Percentiles rank a stretch among this genome's conserved stretches.
Evolutionary conservation across 805 yeast genomes (phyloP).

Genomic region (Nakazawaea wyomingensis): DNA sequence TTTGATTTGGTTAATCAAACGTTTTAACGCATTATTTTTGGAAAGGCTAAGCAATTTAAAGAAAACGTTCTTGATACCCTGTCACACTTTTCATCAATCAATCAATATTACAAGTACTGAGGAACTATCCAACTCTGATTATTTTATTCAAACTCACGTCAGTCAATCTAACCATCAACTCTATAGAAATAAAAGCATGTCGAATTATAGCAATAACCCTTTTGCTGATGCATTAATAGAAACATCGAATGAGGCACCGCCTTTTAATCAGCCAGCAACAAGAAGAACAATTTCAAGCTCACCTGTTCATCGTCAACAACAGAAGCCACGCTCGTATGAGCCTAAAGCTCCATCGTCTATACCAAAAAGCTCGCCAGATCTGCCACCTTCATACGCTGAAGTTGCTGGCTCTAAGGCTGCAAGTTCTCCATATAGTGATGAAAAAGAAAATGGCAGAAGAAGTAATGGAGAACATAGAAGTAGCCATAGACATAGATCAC

Average conservation of each 20-base stretch:
- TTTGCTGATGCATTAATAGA: slow-evolving; percentile 44
- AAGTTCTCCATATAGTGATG: slow-evolving; percentile 46
- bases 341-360: background rate
- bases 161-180: background rate
- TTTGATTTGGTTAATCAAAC: too few relatives aligned
- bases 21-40: too few relatives aligned
- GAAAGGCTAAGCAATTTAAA: background rate
- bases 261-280: slow-evolving; percentile 10
- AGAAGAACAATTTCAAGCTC: slow-evolving; percentile 34
- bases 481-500: slow-evolving; percentile 17
- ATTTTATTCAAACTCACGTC: too few relatives aligned
- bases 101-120: too few relatives aligned
- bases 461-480: slow-evolving; percentile 15
- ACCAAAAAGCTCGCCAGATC: background rate
- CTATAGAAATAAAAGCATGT: slow-evolving; percentile 2
- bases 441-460: slow-evolving; percentile 32
- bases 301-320: slow-evolving; percentile 21
- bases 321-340: slow-evolving; percentile 17
- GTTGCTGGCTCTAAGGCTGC: slow-evolving; percentile 47
- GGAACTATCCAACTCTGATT: too few relatives aligned
- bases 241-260: slow-evolving; percentile 17
- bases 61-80: background rate
- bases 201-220: slow-evolving; percentile 42
- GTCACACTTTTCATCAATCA: background rate
- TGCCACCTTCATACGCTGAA: slow-evolving; percentile 68